These are phyloP conservation scores for Aspergillus avenaceus DNA, from an alignment of 495 filamentous ascomycete genomes.

Conservation along the genomic window DNA sequence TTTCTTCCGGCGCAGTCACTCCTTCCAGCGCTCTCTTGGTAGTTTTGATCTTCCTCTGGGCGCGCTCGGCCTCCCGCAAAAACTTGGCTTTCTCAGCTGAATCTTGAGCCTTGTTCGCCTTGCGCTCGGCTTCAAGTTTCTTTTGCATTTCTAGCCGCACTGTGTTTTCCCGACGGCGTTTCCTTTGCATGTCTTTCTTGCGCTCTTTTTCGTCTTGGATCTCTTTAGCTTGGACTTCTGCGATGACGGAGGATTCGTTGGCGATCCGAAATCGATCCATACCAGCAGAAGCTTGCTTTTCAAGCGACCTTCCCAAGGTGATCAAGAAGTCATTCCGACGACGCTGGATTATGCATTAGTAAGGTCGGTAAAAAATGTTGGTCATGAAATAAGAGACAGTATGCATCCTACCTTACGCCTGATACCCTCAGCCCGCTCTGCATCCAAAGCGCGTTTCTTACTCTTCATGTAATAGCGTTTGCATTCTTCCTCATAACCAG, in stretches of 20 bases:
- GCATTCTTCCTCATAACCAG: constrained; percentile 57
- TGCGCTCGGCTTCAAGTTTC: constrained; percentile 72
- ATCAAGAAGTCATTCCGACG: constrained; percentile 49
- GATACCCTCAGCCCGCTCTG: constrained; percentile 51
- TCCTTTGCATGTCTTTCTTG: constrained; percentile 99
- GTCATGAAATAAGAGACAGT: constrained; percentile 10
- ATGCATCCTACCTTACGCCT: constrained; percentile 54
- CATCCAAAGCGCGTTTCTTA: constrained; percentile 58
- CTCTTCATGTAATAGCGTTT: constrained; percentile 48
- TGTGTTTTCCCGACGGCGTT: constrained; percentile 93
- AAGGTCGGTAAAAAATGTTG: not conserved
- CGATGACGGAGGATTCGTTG: constrained; percentile 66
- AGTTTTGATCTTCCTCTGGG: constrained; percentile 81
- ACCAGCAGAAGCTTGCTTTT: constrained; percentile 48
- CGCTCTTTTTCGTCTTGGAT: constrained; percentile 95
- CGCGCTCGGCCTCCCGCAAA: constrained; percentile 74
- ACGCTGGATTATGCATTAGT: constrained; percentile 39
- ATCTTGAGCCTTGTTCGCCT: constrained; percentile 70
- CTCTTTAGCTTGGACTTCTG: constrained; percentile 84
- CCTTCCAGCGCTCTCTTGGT: constrained; percentile 79
- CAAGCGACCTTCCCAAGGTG: constrained; percentile 49
- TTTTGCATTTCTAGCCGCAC: constrained; percentile 82
- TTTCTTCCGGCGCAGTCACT: constrained; percentile 76
- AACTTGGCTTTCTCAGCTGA: constrained; percentile 73
- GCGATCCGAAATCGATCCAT: constrained; percentile 50